phyloP scores from a whole-genome alignment of 305 asterid species.

The Solanum hybrid region DNA sequence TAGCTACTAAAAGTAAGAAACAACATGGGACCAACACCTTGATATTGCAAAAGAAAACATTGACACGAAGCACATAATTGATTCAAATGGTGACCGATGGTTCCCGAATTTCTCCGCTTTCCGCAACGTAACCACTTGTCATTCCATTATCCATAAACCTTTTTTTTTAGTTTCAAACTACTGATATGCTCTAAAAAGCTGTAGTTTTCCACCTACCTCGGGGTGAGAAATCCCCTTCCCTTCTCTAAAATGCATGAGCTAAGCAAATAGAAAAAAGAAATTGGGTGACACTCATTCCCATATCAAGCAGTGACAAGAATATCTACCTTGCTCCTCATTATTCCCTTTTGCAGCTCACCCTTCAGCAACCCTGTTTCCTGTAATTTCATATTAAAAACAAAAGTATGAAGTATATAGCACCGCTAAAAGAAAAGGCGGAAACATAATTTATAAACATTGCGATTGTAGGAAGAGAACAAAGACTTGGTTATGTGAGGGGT shows the following conservation, averaged over 20 bases:
- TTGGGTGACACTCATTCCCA: neutral
- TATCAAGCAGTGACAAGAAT: neutral
- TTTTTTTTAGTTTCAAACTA: neutral
- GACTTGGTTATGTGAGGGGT: neutral
- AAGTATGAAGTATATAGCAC: neutral
- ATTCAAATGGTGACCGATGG: neutral
- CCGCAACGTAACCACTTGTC: neutral
- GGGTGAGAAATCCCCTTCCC: neutral
- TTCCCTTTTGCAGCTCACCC: slow-evolving; percentile 26
- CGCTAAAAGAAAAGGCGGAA: neutral
- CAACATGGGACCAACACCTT: neutral
- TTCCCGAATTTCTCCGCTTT: neutral
- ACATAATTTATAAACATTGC: neutral
- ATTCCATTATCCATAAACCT: neutral
- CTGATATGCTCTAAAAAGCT: neutral
- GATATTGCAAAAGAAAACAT: neutral
- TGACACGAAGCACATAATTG: neutral
- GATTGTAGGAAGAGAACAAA: neutral
- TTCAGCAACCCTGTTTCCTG: slow-evolving; percentile 41
- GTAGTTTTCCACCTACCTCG: neutral
- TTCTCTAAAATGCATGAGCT: neutral
- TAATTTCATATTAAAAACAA: neutral
- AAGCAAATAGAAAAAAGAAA: neutral
- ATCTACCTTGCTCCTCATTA: slow-evolving; percentile 28
- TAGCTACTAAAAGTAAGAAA: neutral